Base-by-base conservation (phyloP, 495 filamentous ascomycete species). In the Staphylotrichum longicolle region DNA sequence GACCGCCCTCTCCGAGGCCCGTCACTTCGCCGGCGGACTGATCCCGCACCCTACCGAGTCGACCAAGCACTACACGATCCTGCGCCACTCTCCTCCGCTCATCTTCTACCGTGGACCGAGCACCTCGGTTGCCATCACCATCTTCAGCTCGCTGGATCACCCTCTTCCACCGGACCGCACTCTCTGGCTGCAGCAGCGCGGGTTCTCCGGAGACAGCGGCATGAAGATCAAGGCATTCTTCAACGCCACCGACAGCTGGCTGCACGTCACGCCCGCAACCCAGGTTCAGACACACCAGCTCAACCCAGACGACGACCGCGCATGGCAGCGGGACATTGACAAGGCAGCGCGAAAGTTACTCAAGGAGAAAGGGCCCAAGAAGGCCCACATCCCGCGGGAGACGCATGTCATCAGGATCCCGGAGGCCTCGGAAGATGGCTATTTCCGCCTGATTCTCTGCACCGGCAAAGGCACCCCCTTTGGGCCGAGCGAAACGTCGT, bases 131-230 rank as follows among this genome's bases (percentile, higher is more conserved):
- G 75, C 81, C 3, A 74, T 89, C 35, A 83, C 85, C 20, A 77
- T 88, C 54, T 88, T 90, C 72, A 70, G 66, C 63, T 59, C 67
- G 0, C 75, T 81, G 9, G 79, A 86, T 64, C 66, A 73, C 14
- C 79, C 80, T 1, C 68, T 89, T 4, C 85, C 86, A 2, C 40
- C 70, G 2, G 78, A 84, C 45, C 83, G 86, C 42, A 83, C 81
- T 7, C 70, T 88, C 40, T 90, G 85, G 84, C 68, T 89, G 40
- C 86, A 89, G 69, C 80, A 77, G 65, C 84, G 84, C 55, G 87
- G 87, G 15, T 88, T 82, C 78, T 82, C 82, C 0, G 87, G 87
- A 7, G 86, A 87, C 63, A 83, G 83, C 15, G 87, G 87, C 27
- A 88, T 89, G 86, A 78, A 79, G 32, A 72, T 84, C 37, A 88